Percentiles rank a stretch among this genome's conserved stretches.
Conservation (phyloP, 2,329 filamentous ascomycete genomes). For the Raffaelea ambrosiae region DNA sequence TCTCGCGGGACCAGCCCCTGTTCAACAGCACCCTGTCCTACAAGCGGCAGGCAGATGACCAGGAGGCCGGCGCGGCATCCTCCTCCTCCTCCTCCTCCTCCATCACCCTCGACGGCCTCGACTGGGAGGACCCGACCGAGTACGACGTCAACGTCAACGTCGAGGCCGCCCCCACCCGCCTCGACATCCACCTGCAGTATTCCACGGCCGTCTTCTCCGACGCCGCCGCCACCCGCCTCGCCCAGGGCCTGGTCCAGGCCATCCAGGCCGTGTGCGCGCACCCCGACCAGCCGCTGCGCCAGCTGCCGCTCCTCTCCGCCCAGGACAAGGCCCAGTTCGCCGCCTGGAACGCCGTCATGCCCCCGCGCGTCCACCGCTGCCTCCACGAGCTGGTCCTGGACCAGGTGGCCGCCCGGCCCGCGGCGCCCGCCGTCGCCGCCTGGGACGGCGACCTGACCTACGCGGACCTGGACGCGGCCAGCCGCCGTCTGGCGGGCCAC, state of each 20-base stretch:
- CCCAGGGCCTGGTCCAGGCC: background rate
- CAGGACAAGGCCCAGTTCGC: background rate
- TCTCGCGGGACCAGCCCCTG: constrained; percentile 29
- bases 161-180: no score
- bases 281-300: background rate
- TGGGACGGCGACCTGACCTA: constrained; percentile 23
- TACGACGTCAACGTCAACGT: constrained; percentile 36
- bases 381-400: constrained; percentile 4
- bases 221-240: no score
- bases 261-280: background rate
- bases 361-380: background rate
- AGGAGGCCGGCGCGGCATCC: no score
- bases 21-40: constrained; percentile 46
- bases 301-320: background rate
- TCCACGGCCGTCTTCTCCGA: background rate
- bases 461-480: constrained; percentile 15
- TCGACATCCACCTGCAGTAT: background rate
- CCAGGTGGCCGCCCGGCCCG: constrained; percentile 9
- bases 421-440: constrained; percentile 19
- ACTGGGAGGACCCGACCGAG: constrained; percentile 19
- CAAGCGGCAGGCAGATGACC: constrained; percentile 26
- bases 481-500: background rate
- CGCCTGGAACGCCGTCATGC: background rate
- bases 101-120: background rate
- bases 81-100: background rate